Base-by-base conservation (phyloP, 2,329 filamentous ascomycete genomes). In the Blastomyces parvus region DNA sequence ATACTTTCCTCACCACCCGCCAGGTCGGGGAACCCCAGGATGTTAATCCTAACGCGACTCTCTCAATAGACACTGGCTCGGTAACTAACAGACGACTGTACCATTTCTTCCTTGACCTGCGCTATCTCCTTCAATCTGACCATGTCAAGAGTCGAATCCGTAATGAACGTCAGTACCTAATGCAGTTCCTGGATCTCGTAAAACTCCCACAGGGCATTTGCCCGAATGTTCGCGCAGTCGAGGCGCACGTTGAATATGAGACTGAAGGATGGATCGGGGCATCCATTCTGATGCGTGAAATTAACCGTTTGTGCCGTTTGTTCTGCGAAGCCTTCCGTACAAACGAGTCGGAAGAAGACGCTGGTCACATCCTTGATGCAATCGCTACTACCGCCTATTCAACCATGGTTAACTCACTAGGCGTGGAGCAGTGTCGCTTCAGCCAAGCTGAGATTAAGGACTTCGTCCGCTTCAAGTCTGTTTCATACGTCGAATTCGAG, bases 201-300 rank as follows among this genome's bases (percentile, higher is more conserved):
- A 97, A 97, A 75, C 83, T 99, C 56, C 92, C 97, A 67, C 95
- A 99, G 77, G 93, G 94, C 36, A 97, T 99, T 63, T 97, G 93
- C 69, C 94, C 94, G 1, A 99, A 97, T 70, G 82, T 92, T 56
- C 85, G 95, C 66, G 94, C 93, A 2, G 85, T 97, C 27, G 91
- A 92, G 19, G 94, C 97, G 72, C 94, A 99, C 74, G 90, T 99
- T 40, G 95, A 99, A 74, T 99, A 97, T 72, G 94, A 99, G 76
- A 95, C 92, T 1, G 95, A 99, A 76, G 89, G 91, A 25, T 99
- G 94, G 94, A 97, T 99, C 61, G 95, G 90, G 64, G 93, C 94
- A 3, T 96, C 92, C 7, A 82, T 97, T 60, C 89, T 99, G 64
- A 97, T 94, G 59, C 85, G 93, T 60, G 93, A 99, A 74, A 93